Evolutionary conservation across 495 filamentous ascomycete genomes (phyloP).

Genomic region (Xylaria telfairii): DNA sequence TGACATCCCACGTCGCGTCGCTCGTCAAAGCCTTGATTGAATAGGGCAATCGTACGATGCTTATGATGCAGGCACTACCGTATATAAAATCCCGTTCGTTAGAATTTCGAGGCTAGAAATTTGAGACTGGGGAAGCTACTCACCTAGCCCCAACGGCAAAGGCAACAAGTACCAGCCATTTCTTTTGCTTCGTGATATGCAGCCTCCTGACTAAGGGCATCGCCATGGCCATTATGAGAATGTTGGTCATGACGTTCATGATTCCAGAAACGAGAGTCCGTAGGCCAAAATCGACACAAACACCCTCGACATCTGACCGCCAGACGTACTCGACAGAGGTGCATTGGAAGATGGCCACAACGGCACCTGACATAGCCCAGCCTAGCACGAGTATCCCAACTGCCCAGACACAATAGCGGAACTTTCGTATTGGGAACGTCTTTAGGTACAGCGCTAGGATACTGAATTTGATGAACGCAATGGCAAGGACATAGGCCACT

Average conservation of each 20-base stretch:
- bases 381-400: slow-evolving; percentile 12
- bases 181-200: slow-evolving; percentile 14
- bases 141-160: slow-evolving; percentile 27
- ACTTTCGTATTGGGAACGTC: slow-evolving; percentile 14
- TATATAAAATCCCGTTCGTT: background rate
- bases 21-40: slow-evolving; percentile 16
- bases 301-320: background rate
- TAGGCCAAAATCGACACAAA: slow-evolving; percentile 24
- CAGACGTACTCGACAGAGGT: slow-evolving; percentile 27
- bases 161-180: slow-evolving; percentile 10
- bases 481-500: slow-evolving; percentile 17
- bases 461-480: slow-evolving; percentile 28
- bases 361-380: slow-evolving; percentile 22
- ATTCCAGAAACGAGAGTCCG: slow-evolving; percentile 26
- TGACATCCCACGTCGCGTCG: slow-evolving; percentile 25
- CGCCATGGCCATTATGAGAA: slow-evolving; percentile 19
- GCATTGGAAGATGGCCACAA: slow-evolving; percentile 29
- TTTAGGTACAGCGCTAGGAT: slow-evolving; percentile 23
- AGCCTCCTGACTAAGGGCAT: slow-evolving; percentile 22
- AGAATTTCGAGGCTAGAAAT: background rate
- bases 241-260: slow-evolving; percentile 26
- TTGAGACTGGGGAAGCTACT: background rate
- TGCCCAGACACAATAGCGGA: slow-evolving; percentile 23
- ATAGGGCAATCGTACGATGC: slow-evolving; percentile 27
- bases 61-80: slow-evolving; percentile 20